Base-by-base conservation (phyloP, 1,284 basidiomycete genomes). In the Trichosporon faecale region DNA sequence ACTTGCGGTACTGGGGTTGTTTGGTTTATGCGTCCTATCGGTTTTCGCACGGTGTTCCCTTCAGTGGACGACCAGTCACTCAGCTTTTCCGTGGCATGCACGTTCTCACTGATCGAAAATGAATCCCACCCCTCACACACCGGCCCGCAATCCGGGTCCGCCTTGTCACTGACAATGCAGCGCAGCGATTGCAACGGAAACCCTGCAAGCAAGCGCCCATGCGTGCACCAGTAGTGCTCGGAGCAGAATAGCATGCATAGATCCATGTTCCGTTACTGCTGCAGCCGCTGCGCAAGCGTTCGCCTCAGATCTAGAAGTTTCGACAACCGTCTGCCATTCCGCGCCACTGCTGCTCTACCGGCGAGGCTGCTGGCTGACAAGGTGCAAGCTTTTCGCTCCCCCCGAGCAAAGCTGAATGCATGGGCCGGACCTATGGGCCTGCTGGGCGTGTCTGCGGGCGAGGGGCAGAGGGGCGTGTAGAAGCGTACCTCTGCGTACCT, bases 21-120 rank as follows among this genome's bases (percentile, higher is more conserved):
- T 44, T 44, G 49, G 49, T 52, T 25, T 52, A 25, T 18, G 40
- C 40, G 40, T 44, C 21, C 25, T 52, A 18, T 52, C 40, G 49
- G 23, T 23, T 52, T 52, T 52, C 49, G 49, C 49, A 52, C 49
- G 49, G 49, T 52, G 49, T n/a, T n/a, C n/a, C n/a, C n/a, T n/a
- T n/a, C n/a, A 46, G n/a, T 7, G 6, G 11, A 46, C 18, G 21
- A 46, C 44, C 44, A 46, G 44, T 46, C 44, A 46, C 44, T 9
- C 44, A n/a, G n/a, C n/a, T n/a, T n/a, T n/a, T 7, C 49, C 11
- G 7, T 52, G 49, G 49, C 49, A 52, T 52, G 23, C 49, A 52
- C 49, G 49, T 52, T 52, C 49, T 52, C 49, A 52, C 21, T 18
- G 49, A 52, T 52, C 49, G 49, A 52, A 52, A 52, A 52, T 25